Evolutionary conservation across 768 basidiomycete genomes (phyloP).

Genomic region (Hortiboletus campestris): DNA sequence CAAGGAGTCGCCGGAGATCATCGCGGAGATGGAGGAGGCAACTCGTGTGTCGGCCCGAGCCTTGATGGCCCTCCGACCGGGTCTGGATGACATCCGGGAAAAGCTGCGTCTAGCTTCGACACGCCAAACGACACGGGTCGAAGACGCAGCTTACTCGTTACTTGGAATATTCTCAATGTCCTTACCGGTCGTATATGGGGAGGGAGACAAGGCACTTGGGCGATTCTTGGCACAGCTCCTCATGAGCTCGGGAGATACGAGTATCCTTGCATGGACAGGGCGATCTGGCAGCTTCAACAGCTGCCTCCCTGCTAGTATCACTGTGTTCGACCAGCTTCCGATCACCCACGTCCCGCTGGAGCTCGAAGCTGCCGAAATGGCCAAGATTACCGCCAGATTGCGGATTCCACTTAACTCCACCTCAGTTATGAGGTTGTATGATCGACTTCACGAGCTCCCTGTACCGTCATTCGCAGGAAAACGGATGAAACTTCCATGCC

Average conservation of each 20-base stretch:
- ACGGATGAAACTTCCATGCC: background rate
- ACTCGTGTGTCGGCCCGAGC: background rate
- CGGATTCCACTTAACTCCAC: background rate
- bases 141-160: background rate
- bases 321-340: no score
- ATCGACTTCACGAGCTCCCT: background rate
- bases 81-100: background rate
- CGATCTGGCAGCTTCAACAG: background rate
- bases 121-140: constrained; percentile 3
- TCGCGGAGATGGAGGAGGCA: background rate
- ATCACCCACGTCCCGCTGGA: no score
- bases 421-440: background rate
- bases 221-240: background rate
- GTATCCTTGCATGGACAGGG: background rate
- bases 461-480: background rate
- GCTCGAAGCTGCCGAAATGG: no score
- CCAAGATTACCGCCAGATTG: background rate
- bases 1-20: background rate
- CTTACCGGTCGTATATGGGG: background rate
- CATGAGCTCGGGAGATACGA: background rate
- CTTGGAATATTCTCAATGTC: background rate
- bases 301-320: background rate
- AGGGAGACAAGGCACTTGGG: background rate
- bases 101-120: background rate
- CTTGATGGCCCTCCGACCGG: background rate